A percentile compares a stretch with the other conserved stretches of the same genome.
phyloP scores from a whole-genome alignment of 148 eudicot species.

The Vaccinium darrowii region DNA sequence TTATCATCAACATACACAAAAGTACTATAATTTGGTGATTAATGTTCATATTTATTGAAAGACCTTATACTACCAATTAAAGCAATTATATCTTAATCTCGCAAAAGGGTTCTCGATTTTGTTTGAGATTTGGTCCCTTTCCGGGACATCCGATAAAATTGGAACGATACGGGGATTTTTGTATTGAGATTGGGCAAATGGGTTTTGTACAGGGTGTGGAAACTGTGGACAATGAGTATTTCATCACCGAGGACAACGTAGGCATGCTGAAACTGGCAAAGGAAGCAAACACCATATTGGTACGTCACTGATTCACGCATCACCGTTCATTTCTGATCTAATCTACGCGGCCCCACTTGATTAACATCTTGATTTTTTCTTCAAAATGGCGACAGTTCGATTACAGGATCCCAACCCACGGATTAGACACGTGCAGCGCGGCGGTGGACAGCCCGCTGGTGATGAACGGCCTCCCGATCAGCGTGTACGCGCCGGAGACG shows the following conservation, averaged over 20 bases:
- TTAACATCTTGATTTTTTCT: neutral
- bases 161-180: no score
- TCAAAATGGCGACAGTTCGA: constrained; percentile 47
- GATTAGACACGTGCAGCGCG: constrained; percentile 43
- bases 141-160: no score
- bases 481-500: constrained; percentile 81
- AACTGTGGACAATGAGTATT: constrained; percentile 60
- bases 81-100: neutral
- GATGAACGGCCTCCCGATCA: constrained; percentile 82
- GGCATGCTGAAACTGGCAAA: constrained; percentile 77
- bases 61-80: neutral
- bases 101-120: neutral
- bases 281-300: constrained; percentile 77
- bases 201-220: constrained; percentile 53
- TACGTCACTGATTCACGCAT: constrained; percentile 16
- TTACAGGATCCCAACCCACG: constrained; percentile 58
- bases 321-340: neutral
- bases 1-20: no score
- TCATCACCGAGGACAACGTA: constrained; percentile 68
- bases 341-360: neutral
- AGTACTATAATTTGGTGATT: no score
- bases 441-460: constrained; percentile 41
- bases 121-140: neutral
- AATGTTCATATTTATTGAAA: no score
- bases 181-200: neutral